phyloP scores from a whole-genome alignment of 2,329 filamentous ascomycete species.

The Nemania serpens region DNA sequence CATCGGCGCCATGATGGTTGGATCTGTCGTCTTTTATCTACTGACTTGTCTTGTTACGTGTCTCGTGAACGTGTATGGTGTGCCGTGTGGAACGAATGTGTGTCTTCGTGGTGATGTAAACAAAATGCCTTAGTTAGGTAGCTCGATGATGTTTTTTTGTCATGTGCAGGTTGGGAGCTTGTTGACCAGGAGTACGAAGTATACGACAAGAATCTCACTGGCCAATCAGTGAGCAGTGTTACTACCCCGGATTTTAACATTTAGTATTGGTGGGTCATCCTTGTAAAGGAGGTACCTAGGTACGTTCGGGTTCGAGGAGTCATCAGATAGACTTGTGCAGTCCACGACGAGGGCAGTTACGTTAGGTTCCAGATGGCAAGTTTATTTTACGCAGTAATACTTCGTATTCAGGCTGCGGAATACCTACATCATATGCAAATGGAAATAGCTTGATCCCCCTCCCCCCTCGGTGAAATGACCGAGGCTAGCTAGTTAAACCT shows the following conservation, averaged over 20 bases:
- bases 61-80: neutral
- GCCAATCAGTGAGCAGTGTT: neutral
- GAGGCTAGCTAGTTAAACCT: no score
- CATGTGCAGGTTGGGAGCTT: neutral
- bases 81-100: neutral
- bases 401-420: no score
- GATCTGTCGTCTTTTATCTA: neutral
- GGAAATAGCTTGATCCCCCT: no score
- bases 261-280: neutral
- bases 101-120: neutral
- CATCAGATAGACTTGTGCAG: no score
- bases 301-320: no score
- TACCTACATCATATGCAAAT: no score
- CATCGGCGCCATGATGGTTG: conserved; percentile 25
- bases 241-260: conserved; percentile 15
- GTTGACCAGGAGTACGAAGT: neutral
- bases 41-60: neutral
- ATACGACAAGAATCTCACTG: no score
- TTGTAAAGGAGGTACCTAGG: neutral
- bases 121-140: no score
- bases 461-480: no score
- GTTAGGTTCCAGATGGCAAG: no score
- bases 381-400: no score
- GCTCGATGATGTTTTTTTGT: neutral
- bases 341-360: no score